A percentile compares a stretch with the other conserved stretches of the same genome.
phyloP scores from a whole-genome alignment of 225 moss, liverwort and hornwort genomes.

The Climacium dendroides region DNA sequence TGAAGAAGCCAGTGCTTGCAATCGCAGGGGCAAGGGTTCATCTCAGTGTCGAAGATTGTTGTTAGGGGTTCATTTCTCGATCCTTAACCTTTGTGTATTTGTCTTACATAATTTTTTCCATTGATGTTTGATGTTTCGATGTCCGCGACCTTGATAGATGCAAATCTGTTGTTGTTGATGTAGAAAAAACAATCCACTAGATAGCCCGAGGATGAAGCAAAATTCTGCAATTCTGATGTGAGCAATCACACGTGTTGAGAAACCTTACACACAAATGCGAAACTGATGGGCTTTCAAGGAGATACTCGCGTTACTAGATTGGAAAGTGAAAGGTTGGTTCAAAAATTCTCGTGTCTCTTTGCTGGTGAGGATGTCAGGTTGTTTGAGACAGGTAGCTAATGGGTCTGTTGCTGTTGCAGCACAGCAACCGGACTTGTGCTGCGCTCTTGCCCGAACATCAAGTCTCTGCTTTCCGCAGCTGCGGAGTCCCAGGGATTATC shows the following conservation, averaged over 20 bases:
- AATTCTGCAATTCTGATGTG: conserved; percentile 30
- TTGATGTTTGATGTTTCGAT: background rate
- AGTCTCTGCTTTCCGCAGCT: conserved; percentile 20
- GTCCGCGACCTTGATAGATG: background rate
- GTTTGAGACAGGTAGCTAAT: background rate
- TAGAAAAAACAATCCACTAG: background rate
- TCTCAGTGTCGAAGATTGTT: background rate
- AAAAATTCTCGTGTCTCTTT: background rate
- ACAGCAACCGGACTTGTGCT: conserved; percentile 23
- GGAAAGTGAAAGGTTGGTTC: conserved; percentile 5
- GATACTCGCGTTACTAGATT: background rate
- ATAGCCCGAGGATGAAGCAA: conserved; percentile 15
- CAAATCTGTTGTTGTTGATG: background rate
- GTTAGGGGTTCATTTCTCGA: background rate
- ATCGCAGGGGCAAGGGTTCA: too few species aligned
- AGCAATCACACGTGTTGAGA: background rate
- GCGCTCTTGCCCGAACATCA: conserved; percentile 24
- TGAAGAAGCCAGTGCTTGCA: rapidly evolving
- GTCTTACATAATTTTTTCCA: background rate
- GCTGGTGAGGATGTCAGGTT: background rate
- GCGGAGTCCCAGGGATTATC: background rate
- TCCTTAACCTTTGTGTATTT: background rate
- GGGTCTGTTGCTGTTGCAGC: background rate
- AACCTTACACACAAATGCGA: conserved; percentile 12
- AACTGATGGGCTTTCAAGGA: conserved; percentile 20